Evolutionary conservation across 257 asterid species (phyloP).

Genomic region (Lavandula angustifolia): DNA sequence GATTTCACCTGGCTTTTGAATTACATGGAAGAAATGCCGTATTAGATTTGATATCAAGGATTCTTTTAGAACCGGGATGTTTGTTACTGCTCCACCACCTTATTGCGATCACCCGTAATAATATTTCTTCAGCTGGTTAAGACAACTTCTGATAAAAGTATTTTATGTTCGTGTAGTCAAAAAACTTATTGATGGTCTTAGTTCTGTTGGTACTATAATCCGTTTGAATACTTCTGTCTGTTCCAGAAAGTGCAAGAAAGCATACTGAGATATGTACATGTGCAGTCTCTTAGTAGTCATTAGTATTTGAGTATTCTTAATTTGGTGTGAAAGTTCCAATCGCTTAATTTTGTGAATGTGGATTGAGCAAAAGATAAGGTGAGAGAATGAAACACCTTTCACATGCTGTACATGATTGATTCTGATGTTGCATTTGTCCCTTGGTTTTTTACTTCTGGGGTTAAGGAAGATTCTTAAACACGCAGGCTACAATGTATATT

Average conservation of each 20-base stretch:
- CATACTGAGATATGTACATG: not conserved
- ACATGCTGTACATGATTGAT: not conserved
- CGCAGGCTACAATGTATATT: slow-evolving; percentile 4
- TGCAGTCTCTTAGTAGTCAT: not conserved
- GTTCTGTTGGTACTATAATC: not conserved
- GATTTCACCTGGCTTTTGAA: slow-evolving; percentile 12
- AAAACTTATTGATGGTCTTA: not conserved
- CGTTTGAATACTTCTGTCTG: not conserved
- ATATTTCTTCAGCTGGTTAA: slow-evolving; percentile 5
- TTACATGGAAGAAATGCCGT: not conserved
- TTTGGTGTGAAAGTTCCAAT: not conserved
- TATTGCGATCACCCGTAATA: not conserved
- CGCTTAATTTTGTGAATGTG: slow-evolving; percentile 5
- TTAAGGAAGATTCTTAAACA: slow-evolving; percentile 1
- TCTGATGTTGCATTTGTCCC: slow-evolving; percentile 17
- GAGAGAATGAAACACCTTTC: not conserved
- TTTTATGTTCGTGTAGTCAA: not conserved
- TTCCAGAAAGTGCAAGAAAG: not conserved
- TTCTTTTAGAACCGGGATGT: slow-evolving; percentile 9
- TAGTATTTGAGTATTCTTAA: not conserved
- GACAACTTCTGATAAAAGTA: not conserved
- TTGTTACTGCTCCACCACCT: slow-evolving; percentile 5
- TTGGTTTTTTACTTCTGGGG: slow-evolving; percentile 15
- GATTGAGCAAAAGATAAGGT: not conserved
- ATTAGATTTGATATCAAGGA: slow-evolving; percentile 7